Base-by-base conservation (phyloP, 208 protist species). In the Leishmania aethiopica region DNA sequence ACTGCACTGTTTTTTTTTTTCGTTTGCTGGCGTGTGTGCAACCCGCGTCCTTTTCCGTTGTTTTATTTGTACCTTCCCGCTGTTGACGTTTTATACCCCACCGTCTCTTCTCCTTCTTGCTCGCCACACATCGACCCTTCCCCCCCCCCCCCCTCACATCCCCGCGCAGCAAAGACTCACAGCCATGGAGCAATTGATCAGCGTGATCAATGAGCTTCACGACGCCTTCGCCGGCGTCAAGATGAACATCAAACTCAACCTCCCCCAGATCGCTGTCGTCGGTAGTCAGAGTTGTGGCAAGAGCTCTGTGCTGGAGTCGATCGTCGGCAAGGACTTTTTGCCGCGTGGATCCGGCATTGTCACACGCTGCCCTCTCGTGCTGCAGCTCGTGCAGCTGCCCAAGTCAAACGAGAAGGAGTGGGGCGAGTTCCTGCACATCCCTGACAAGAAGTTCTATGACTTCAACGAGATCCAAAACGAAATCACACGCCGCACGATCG, bases 291-390 rank as follows among this genome's bases (percentile, higher is more conserved):
- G 94, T 74, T 96, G 91, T 57, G 97, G 99, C 80, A 99, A 99
- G 89, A 97, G 91, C 79, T 99, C 97, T 37, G 99, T 99, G 64
- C 92, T 99, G n/a, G 99, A 99, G 91, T 98, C 95, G 62, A 97
- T 99, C 74, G 99, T 99, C 0, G 99, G 99, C 3, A 93, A 98
- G 76, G 99, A 99, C 86, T 99, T 99, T 80, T 88, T 99, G 15
- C 99, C 99, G 10, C 96, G 99, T 86, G 99, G 99, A 32, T 97
- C 95, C 40, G 99, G 99, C 59, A 99, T 99, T 80, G 99, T 99
- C 57, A 99, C 99, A 2, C 91, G 99, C 45, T 95, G 99, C 79
- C 99, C 99, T 3, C 92, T 99, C 3, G 96, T 99, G 28, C 92
- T 99, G 35, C 99, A 99, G 93, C 93, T 99, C 13, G 93, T 99